phyloP scores from a whole-genome alignment of 495 filamentous ascomycete genomes.

The Neurospora terricola region DNA sequence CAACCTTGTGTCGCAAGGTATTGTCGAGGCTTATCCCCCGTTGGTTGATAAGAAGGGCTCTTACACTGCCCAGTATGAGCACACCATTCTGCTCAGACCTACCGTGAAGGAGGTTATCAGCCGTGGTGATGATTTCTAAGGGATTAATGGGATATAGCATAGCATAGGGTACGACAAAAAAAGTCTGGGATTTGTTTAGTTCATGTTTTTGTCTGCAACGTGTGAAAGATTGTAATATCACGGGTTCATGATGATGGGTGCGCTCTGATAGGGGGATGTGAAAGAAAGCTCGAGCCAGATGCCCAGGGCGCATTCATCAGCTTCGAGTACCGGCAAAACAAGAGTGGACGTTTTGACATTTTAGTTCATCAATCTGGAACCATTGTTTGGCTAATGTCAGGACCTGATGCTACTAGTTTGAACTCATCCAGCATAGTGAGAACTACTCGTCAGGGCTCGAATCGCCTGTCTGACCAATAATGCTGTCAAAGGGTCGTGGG shows the following conservation, averaged over 20 bases:
- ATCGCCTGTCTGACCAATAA: no score
- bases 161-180: not conserved
- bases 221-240: not conserved
- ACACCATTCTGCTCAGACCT: conserved; percentile 82
- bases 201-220: not conserved
- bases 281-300: not conserved
- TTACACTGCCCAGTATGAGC: conserved; percentile 91
- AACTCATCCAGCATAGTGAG: not conserved
- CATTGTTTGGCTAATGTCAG: not conserved
- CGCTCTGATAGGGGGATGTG: not conserved
- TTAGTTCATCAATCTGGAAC: not conserved
- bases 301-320: not conserved
- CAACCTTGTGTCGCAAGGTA: conserved; percentile 71
- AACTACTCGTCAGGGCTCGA: no score
- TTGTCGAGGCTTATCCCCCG: conserved; percentile 85
- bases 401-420: not conserved
- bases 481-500: not conserved
- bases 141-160: not conserved
- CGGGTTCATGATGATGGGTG: not conserved
- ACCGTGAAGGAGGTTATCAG: conserved; percentile 90
- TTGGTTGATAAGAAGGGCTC: conserved; percentile 88
- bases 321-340: not conserved
- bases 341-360: not conserved
- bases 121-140: conserved; percentile 78
- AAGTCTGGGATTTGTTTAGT: not conserved